Conservation (phyloP, 202 grass and related monocot species). For the Setaria italica region DNA sequence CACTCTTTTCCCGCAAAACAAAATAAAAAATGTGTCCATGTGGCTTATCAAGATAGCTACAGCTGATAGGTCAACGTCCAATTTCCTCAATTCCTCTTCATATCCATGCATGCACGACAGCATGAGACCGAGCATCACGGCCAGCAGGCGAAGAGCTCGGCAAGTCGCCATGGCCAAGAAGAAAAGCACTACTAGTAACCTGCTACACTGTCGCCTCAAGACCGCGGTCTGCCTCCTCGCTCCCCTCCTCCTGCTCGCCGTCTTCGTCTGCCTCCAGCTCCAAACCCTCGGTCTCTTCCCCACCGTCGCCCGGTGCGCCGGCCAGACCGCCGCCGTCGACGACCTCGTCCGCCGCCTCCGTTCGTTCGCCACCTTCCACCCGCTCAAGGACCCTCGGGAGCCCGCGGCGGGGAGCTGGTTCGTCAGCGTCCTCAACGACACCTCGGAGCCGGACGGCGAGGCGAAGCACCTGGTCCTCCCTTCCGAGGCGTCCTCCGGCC, state of each 20-base stretch:
- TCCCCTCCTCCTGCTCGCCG: background rate
- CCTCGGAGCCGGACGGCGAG: slow-evolving; percentile 38
- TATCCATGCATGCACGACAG: background rate
- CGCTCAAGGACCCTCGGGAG: slow-evolving; percentile 46
- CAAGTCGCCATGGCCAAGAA: background rate
- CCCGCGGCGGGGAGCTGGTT: slow-evolving; percentile 40
- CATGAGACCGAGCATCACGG: background rate
- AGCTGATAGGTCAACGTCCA: background rate
- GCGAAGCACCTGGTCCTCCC: slow-evolving; percentile 55
- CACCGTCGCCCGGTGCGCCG: background rate
- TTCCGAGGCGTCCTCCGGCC: slow-evolving; percentile 35
- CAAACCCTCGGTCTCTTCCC: slow-evolving; percentile 8
- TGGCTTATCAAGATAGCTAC: background rate
- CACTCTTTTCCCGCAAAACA: too few species aligned
- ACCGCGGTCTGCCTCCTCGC: slow-evolving; percentile 17
- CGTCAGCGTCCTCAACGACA: slow-evolving; percentile 61
- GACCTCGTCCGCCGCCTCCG: slow-evolving; percentile 25
- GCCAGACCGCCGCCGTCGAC: background rate
- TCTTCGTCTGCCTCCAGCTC: slow-evolving; percentile 17
- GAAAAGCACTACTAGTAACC: background rate
- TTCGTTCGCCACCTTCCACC: slow-evolving; percentile 47
- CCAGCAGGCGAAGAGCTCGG: background rate
- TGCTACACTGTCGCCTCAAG: background rate
- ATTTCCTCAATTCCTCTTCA: background rate
- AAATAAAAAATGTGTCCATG: background rate